Conservation (phyloP, 768 basidiomycete genomes). For the Naganishia kalamii region DNA sequence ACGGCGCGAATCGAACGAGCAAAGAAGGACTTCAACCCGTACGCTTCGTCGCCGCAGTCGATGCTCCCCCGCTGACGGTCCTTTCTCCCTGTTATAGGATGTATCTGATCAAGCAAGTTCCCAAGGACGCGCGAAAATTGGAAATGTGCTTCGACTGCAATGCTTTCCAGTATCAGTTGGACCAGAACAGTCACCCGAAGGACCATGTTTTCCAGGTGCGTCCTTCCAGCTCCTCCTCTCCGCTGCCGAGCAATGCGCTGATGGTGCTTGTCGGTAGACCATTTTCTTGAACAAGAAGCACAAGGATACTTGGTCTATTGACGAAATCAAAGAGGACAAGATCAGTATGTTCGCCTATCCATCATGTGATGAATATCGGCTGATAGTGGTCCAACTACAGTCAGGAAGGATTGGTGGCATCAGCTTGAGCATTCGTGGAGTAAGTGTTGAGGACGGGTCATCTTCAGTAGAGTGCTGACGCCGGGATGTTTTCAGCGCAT, state of each 20-base stretch:
- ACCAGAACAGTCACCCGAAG: slow-evolving; percentile 38
- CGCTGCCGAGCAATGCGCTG: no score
- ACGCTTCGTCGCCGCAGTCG: background rate
- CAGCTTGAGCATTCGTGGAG: slow-evolving; percentile 33
- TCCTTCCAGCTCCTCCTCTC: background rate
- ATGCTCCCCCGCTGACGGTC: background rate
- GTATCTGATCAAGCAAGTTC: slow-evolving; percentile 49
- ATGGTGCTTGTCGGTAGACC: slow-evolving; percentile 26
- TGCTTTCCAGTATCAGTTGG: slow-evolving; percentile 45
- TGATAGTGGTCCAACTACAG: slow-evolving; percentile 16
- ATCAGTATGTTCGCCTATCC: slow-evolving; percentile 40
- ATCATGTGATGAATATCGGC: background rate
- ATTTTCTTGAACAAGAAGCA: slow-evolving; percentile 50
- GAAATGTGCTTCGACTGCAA: slow-evolving; percentile 48
- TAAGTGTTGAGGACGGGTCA: background rate
- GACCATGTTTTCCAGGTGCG: slow-evolving; percentile 48
- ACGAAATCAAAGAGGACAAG: slow-evolving; percentile 48
- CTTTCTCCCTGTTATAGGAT: slow-evolving; percentile 31
- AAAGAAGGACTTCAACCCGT: slow-evolving; percentile 46
- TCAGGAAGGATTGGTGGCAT: slow-evolving; percentile 48
- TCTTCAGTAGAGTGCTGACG: no score
- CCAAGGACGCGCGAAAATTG: slow-evolving; percentile 41
- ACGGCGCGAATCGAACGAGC: slow-evolving; percentile 39
- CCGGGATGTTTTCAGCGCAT: slow-evolving; percentile 22
- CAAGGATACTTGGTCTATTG: slow-evolving; percentile 44